Evolutionary conservation across 345 rosid species (phyloP).

Genomic region (Heritiera fomes): DNA sequence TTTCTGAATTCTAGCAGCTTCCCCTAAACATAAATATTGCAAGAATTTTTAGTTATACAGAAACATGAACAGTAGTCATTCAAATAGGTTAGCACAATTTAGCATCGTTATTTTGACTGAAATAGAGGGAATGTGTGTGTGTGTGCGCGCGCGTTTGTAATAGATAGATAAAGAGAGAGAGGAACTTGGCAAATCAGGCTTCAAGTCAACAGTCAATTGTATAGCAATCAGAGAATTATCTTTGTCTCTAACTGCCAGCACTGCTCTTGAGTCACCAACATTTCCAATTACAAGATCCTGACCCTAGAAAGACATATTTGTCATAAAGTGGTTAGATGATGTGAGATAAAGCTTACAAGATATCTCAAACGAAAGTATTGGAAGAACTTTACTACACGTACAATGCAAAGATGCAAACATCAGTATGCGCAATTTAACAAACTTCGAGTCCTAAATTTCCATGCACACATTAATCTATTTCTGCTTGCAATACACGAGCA

Average conservation of each 20-base stretch:
- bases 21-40: constrained; percentile 47
- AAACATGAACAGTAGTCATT: background rate
- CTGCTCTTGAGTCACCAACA: constrained; percentile 93
- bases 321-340: constrained; percentile 7
- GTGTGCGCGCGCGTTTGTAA: background rate
- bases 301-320: constrained; percentile 53
- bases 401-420: background rate
- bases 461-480: background rate
- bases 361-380: background rate
- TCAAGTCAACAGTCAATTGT: constrained; percentile 89
- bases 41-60: background rate
- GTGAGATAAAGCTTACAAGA: background rate
- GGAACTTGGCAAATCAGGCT: constrained; percentile 92
- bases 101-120: background rate
- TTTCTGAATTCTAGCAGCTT: constrained; percentile 90
- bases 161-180: constrained; percentile 36
- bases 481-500: background rate
- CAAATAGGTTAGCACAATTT: constrained; percentile 5
- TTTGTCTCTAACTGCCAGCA: constrained; percentile 70
- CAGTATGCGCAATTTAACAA: background rate
- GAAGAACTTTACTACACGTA: background rate
- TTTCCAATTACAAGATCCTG: constrained; percentile 78
- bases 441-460: background rate
- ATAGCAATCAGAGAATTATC: constrained; percentile 66
- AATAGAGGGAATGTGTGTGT: background rate